Evolutionary conservation across 148 eudicot species (phyloP), one percentile per base, ranked within the genome.

Genomic region (Talinum fruticosum): DNA sequence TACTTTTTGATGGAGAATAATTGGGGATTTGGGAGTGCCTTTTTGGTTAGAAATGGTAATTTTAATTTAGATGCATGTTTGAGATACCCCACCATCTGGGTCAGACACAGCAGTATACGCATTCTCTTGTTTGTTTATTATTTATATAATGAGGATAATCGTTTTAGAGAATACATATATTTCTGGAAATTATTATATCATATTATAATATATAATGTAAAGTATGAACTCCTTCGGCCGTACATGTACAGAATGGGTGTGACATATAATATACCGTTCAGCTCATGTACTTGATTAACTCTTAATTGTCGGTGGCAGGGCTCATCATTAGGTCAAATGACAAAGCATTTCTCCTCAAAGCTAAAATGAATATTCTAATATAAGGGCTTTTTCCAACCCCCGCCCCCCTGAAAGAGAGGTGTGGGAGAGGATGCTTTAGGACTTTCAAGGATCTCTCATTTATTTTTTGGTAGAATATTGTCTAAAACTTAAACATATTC

Each of bases 221-320:
- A 74, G 38, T 36, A 44, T 36, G 35, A 75, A 33, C 75, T 73
- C 53, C 79, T 75, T 73, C 26, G 38, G 66, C 74, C 84, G 83
- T 83, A 81, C 84, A 41, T 30, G 78, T 28, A 84, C 76, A 29
- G 36, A 23, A 37, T 23, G 38, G 13, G 64, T 24, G 6, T 16
- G 23, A 19, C 23, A 51, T 69, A 65, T 74, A 72, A 21, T 71
- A 81, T 71, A 51, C 18, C 23, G 30, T 71, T n/a, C 16, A 67
- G 49, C 35, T 61, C 18, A 44, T 66, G 66, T 37, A 68, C 49
- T 54, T 82, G 26, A 77, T 78, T 71, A 78, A 53, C 54, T 71
- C 47, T 71, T 72, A 73, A 76, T 78, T 71, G 86, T 75, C 81
- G 82, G 86, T 77, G 77, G 78, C 75, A 77, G n/a, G n/a, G 69